A percentile compares a stretch with the other conserved stretches of the same genome.
Evolutionary conservation across 805 yeast species (phyloP).

Genomic region (Saccharomyces paradoxus): DNA sequence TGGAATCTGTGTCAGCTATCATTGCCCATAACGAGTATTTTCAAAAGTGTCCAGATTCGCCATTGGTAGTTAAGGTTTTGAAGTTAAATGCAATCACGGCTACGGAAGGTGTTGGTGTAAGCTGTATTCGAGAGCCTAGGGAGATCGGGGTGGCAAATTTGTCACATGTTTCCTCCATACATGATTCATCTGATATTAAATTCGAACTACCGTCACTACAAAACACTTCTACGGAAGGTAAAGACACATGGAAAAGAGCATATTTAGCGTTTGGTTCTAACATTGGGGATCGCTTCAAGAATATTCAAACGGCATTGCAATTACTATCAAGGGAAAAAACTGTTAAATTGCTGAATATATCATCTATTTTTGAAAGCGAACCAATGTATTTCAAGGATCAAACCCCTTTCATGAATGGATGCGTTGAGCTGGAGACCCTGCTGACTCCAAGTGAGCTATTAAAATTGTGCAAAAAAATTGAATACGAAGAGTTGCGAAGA

Average conservation of each 20-base stretch:
- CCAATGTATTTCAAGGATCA: conserved; percentile 90
- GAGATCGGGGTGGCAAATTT: conserved; percentile 28
- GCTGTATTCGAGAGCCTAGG: conserved; percentile 42
- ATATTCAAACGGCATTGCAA: conserved; percentile 49
- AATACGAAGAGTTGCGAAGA: conserved; percentile 60
- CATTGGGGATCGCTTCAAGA: conserved; percentile 58
- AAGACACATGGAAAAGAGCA: conserved; percentile 34
- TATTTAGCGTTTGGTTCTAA: conserved; percentile 89
- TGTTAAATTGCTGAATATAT: conserved; percentile 49
- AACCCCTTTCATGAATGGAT: conserved; percentile 78
- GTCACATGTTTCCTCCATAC: not conserved
- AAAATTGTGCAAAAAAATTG: conserved; percentile 59
- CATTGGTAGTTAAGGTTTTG: conserved; percentile 52
- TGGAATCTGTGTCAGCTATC: conserved; percentile 57
- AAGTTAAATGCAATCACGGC: conserved; percentile 85
- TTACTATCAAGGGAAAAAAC: conserved; percentile 31
- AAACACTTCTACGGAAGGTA: not conserved
- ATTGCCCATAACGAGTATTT: conserved; percentile 38
- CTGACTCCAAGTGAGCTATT: conserved; percentile 61
- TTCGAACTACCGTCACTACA: conserved; percentile 32
- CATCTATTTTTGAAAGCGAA: conserved; percentile 76
- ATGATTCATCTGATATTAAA: conserved; percentile 13
- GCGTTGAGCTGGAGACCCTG: conserved; percentile 52
- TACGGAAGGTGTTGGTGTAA: conserved; percentile 87
- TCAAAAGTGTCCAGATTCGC: conserved; percentile 30